phyloP scores from a whole-genome alignment of 495 filamentous ascomycete species.

The Podospora sp. region DNA sequence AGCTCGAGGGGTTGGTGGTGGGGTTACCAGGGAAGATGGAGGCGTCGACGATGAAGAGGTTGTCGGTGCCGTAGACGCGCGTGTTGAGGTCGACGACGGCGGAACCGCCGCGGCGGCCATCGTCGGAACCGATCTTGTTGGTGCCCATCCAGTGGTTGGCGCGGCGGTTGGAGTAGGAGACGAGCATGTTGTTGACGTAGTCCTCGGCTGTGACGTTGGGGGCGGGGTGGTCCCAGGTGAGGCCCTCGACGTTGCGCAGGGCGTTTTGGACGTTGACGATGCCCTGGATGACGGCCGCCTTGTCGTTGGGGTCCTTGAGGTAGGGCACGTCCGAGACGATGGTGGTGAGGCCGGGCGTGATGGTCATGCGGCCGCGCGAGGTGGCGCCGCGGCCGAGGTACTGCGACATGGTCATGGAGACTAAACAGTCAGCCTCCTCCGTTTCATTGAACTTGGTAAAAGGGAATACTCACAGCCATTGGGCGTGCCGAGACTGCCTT shows the following conservation, averaged over 20 bases:
- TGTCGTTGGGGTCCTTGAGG: constrained; percentile 56
- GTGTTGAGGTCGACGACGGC: constrained; percentile 72
- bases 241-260: constrained; percentile 52
- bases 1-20: constrained; percentile 61
- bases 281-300: constrained; percentile 53
- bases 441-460: background rate
- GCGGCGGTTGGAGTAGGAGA: constrained; percentile 58
- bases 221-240: constrained; percentile 58
- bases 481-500: constrained; percentile 50
- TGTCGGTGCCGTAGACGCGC: constrained; percentile 71
- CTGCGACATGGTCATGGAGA: constrained; percentile 63
- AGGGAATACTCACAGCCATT: constrained; percentile 38
- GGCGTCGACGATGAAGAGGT: constrained; percentile 66
- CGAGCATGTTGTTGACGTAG: constrained; percentile 55
- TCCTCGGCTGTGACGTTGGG: constrained; percentile 52
- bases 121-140: constrained; percentile 65
- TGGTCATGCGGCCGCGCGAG: constrained; percentile 64
- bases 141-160: constrained; percentile 74
- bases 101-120: constrained; percentile 63
- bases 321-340: constrained; percentile 57
- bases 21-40: constrained; percentile 65
- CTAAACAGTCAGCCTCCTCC: constrained; percentile 14
- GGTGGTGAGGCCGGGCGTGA: constrained; percentile 59
- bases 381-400: constrained; percentile 66
- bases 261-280: constrained; percentile 62